Conservation (phyloP, 2,329 filamentous ascomycete species). For the Colletotrichum liriopes region DNA sequence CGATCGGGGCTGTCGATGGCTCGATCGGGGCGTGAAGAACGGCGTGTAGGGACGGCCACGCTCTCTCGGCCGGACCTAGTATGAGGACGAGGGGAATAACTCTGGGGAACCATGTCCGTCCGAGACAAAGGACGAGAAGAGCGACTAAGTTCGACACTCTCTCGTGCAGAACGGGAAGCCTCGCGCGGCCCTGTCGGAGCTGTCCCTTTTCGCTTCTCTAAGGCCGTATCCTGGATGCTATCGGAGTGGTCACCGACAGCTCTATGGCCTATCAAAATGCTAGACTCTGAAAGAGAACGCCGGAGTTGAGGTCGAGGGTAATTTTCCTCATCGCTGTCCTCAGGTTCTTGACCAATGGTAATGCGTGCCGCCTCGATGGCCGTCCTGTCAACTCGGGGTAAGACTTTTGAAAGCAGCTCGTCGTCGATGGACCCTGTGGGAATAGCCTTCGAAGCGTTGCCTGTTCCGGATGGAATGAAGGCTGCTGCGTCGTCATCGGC, state of each 20-base stretch:
- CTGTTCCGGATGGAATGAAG: slow-evolving; percentile 19
- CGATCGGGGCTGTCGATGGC: slow-evolving; percentile 12
- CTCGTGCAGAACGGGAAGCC: background rate
- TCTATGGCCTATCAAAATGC: background rate
- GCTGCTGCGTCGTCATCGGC: slow-evolving; percentile 27
- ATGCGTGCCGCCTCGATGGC: slow-evolving; percentile 26
- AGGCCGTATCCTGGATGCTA: slow-evolving; percentile 1
- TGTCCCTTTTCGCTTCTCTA: background rate
- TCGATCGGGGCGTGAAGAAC: slow-evolving; percentile 29
- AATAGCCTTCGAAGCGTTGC: slow-evolving; percentile 22
- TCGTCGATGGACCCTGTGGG: slow-evolving; percentile 32
- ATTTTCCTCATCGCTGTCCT: slow-evolving; percentile 17
- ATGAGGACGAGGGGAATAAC: background rate
- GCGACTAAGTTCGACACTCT: slow-evolving; percentile 13
- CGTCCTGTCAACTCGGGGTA: slow-evolving; percentile 27
- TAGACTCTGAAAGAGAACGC: slow-evolving; percentile 29
- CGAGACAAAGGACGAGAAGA: slow-evolving; percentile 22
- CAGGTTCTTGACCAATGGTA: slow-evolving; percentile 6
- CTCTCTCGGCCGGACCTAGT: slow-evolving; percentile 9
- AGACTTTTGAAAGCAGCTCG: slow-evolving; percentile 26
- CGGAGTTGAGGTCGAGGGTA: slow-evolving; percentile 1
- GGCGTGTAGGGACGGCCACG: slow-evolving; percentile 4
- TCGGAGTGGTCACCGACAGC: slow-evolving; percentile 1
- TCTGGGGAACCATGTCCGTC: slow-evolving; percentile 7
- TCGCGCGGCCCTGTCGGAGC: background rate